phyloP scores from a whole-genome alignment of 2,329 filamentous ascomycete species.

The Claviceps citrina region DNA sequence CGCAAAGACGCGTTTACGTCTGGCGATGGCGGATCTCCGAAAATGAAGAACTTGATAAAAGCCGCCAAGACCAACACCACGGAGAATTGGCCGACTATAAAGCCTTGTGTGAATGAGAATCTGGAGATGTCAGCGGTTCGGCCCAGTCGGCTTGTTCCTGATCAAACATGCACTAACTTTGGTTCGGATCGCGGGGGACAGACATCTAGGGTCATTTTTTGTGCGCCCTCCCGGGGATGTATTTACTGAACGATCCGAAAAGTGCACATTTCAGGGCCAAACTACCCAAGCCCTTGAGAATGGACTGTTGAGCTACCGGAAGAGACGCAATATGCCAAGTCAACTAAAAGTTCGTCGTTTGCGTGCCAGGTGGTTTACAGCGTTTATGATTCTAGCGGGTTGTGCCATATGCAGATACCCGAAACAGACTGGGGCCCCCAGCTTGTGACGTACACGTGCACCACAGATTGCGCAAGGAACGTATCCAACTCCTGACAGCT shows the following conservation, averaged over 20 bases:
- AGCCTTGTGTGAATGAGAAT: conserved; percentile 81
- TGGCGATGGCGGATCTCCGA: conserved; percentile 77
- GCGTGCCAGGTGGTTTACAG: not conserved
- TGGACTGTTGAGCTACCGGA: not conserved
- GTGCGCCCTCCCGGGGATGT: not conserved
- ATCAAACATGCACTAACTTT: conserved; percentile 24
- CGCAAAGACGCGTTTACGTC: conserved; percentile 64
- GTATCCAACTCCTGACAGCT: not conserved
- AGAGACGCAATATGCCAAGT: not conserved
- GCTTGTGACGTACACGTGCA: not conserved
- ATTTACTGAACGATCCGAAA: not conserved
- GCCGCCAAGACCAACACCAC: conserved; percentile 80
- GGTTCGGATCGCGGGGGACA: conserved; percentile 30
- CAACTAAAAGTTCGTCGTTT: not conserved
- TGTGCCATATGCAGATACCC: conserved; percentile 1
- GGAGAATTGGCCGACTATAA: conserved; percentile 83
- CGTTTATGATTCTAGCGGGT: conserved; percentile 1
- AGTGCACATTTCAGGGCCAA: not conserved
- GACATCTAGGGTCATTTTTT: conserved; percentile 23
- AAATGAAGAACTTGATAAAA: conserved; percentile 99
- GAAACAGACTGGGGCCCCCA: not conserved
- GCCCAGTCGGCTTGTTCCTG: not conserved
- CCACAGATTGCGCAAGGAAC: not conserved
- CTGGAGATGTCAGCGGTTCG: conserved; percentile 16
- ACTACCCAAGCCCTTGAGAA: not conserved